Conservation (phyloP, 2,329 filamentous ascomycete species). For the Phaeophleospora eucalypticola region DNA sequence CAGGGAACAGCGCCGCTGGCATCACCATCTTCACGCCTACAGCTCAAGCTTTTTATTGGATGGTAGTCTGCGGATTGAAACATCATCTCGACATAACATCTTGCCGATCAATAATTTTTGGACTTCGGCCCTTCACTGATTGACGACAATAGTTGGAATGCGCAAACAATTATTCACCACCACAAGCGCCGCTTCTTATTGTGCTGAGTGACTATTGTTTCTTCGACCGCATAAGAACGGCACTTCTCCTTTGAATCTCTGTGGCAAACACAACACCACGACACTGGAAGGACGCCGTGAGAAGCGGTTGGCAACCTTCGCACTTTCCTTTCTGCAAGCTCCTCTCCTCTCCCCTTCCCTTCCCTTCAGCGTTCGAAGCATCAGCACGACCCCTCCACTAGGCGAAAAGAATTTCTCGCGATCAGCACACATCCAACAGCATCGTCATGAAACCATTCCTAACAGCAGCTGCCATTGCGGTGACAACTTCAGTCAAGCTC, state of each 20-base stretch:
- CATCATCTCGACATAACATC: not conserved
- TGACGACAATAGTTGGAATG: not conserved
- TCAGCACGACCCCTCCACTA: no score
- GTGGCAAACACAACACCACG: not conserved
- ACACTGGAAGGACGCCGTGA: not conserved
- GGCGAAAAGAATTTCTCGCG: not conserved
- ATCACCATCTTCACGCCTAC: not conserved
- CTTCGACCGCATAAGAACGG: not conserved
- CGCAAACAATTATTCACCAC: not conserved
- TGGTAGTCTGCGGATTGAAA: not conserved
- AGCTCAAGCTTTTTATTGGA: not conserved
- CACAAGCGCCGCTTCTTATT: not conserved
- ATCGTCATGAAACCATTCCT: constrained; percentile 14
- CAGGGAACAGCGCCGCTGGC: not conserved
- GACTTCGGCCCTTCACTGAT: not conserved
- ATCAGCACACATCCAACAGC: not conserved
- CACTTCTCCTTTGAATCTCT: not conserved
- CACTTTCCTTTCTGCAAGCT: not conserved
- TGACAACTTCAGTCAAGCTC: constrained; percentile 10
- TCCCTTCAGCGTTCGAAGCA: no score
- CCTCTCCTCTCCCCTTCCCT: not conserved
- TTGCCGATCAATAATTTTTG: not conserved
- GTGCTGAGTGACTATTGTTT: not conserved
- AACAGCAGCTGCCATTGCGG: constrained; percentile 5
- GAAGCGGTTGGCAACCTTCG: not conserved